Percentiles rank a stretch among this genome's conserved stretches.
These are phyloP conservation scores for Aspergillus incahuasiensis DNA, from an alignment of 495 filamentous ascomycete genomes.

Conservation along the genomic window DNA sequence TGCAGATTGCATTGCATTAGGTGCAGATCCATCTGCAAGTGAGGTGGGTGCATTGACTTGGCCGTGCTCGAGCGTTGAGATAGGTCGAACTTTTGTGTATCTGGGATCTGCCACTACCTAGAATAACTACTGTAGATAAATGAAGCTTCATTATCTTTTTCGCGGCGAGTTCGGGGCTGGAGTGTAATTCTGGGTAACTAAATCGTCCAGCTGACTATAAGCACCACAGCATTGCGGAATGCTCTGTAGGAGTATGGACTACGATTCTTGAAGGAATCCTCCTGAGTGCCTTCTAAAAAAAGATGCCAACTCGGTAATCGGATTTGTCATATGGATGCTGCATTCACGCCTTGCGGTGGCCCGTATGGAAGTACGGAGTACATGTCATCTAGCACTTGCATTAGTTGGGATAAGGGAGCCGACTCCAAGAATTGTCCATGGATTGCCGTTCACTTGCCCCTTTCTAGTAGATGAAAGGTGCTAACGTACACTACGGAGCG, in stretches of 20 bases:
- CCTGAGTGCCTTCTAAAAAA: not conserved
- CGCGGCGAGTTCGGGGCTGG: too few relatives aligned
- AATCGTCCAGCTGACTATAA: too few relatives aligned
- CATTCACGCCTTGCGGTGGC: not conserved
- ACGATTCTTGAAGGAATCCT: too few relatives aligned
- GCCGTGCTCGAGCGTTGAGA: not conserved
- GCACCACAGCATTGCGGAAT: too few relatives aligned
- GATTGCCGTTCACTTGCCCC: not conserved
- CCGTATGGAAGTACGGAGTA: not conserved
- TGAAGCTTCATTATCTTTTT: too few relatives aligned
- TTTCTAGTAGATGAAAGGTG: not conserved
- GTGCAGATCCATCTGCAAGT: slow-evolving; percentile 12
- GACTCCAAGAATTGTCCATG: not conserved
- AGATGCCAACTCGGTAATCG: not conserved
- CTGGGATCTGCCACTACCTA: too few relatives aligned
- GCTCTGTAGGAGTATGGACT: too few relatives aligned
- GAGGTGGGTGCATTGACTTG: not conserved
- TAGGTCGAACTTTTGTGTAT: not conserved
- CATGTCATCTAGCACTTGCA: not conserved
- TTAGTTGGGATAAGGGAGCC: not conserved
- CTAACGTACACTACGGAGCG: not conserved
- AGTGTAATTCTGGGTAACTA: too few relatives aligned
- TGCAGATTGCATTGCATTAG: slow-evolving; percentile 17
- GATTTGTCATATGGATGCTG: slow-evolving; percentile 9
- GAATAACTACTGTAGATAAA: too few relatives aligned